These are phyloP conservation scores for Fusarium poae DNA, from an alignment of 2,329 filamentous ascomycete genomes.

Conservation along the genomic window DNA sequence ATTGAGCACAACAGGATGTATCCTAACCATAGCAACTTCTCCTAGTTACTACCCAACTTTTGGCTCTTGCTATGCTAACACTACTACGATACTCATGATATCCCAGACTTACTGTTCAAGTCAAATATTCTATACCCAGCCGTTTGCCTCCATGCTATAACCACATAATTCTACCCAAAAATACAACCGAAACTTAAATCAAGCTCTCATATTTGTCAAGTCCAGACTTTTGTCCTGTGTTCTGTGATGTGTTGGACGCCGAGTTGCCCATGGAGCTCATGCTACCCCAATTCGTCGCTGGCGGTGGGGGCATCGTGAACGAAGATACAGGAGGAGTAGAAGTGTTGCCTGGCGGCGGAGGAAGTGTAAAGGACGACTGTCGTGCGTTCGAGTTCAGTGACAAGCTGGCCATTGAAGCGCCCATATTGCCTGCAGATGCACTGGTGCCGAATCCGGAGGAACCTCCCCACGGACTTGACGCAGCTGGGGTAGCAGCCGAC, in stretches of 20 bases:
- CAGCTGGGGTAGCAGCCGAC: slow-evolving; percentile 57
- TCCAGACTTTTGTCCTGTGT: slow-evolving; percentile 60
- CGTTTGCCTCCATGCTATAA: slow-evolving; percentile 11
- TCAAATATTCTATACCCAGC: slow-evolving; percentile 16
- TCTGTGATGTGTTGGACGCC: slow-evolving; percentile 23
- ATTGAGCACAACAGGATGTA: background rate
- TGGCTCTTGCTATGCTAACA: background rate
- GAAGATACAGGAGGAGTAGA: slow-evolving; percentile 51
- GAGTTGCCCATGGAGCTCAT: slow-evolving; percentile 24
- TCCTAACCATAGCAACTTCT: background rate
- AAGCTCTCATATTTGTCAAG: slow-evolving; percentile 78
- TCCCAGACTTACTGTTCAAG: slow-evolving; percentile 1
- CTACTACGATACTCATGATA: background rate
- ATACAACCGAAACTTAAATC: slow-evolving; percentile 58
- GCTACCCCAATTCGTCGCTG: slow-evolving; percentile 50
- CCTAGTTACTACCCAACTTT: background rate
- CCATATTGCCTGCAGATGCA: slow-evolving; percentile 51
- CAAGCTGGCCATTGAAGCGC: slow-evolving; percentile 62
- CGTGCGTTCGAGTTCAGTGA: slow-evolving; percentile 60
- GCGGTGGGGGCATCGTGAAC: slow-evolving; percentile 64
- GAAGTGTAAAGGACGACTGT: slow-evolving; percentile 67
- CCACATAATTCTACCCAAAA: slow-evolving; percentile 1
- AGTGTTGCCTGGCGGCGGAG: slow-evolving; percentile 63
- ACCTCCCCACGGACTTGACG: slow-evolving; percentile 66
- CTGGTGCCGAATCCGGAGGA: slow-evolving; percentile 49